Evolutionary conservation across 1,284 basidiomycete genomes (phyloP), one percentile per base, ranked within the genome.

Genomic region (Leccinum solheimii): DNA sequence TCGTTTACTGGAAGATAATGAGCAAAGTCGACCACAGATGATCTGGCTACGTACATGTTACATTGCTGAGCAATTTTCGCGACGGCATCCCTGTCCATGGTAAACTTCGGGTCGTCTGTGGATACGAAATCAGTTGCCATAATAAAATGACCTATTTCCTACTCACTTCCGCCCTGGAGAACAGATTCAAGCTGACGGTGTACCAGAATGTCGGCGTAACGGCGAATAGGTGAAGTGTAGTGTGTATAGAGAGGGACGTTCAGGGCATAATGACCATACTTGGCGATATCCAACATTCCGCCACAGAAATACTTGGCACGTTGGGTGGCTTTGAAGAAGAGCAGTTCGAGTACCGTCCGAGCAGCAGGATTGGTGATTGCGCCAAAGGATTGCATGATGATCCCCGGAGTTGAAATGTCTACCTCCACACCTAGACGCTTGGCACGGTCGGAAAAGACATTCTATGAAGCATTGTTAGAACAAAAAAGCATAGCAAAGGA

Each of bases 261-360:
- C 68, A 99, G 82, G 1, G 95, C 90, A 75, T 94, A 98, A 78
- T 99, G 97, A 38, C 86, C 80, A 75, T 98, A 99, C 80, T 99
- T 98, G 51, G 95, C 94, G 72, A 99, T 99, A 77, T 99, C 97
- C 68, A 99, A 83, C 94, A 98, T 97, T 66, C 97, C 97, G 27
- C 96, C 88, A 75, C 97, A 99, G 87, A 98, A 99, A 79, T 99
- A 98, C 75, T 96, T 96, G 65, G 97, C 94, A 57, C 88, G 86
- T 63, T 91, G 90, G 69, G 97, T 97, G 19, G 94, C 88, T 77
- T 97, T 98, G 73, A 87, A 90, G 34, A 90, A 87, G 49, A 98
- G 81, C 21, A 97, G 74, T 73, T 95, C 87, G 21, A 98, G 80
- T 30, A 94, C 82, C 56, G 84, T 79, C 60, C 87, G 87, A 63